Evolutionary conservation across 768 basidiomycete species (phyloP).

Genomic region (Lactifluus echinatus): DNA sequence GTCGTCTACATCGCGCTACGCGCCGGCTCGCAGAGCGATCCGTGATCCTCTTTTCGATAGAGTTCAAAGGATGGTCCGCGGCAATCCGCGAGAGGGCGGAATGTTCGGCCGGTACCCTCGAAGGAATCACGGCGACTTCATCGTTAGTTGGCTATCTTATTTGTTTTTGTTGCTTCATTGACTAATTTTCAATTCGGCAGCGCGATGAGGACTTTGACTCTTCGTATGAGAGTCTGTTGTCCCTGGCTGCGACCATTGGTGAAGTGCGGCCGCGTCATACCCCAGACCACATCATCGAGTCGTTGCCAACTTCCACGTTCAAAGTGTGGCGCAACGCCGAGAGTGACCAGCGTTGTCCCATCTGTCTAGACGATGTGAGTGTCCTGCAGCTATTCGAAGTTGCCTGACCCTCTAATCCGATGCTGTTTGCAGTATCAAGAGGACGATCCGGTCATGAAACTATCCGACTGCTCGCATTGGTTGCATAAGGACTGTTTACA

Average conservation of each 20-base stretch:
- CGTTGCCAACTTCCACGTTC: constrained; percentile 52
- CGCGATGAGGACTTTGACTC: constrained; percentile 69
- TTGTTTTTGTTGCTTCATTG: neutral
- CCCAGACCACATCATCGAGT: constrained; percentile 49
- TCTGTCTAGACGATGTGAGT: constrained; percentile 78
- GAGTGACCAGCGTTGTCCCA: constrained; percentile 70
- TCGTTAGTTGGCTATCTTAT: constrained; percentile 36
- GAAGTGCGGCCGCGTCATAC: constrained; percentile 62
- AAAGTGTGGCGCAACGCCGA: constrained; percentile 57
- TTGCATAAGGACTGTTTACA: constrained; percentile 68
- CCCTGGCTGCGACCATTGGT: constrained; percentile 50
- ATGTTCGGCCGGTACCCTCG: constrained; percentile 5
- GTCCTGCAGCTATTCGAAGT: neutral
- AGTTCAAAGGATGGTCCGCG: constrained; percentile 13
- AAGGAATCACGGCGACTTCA: constrained; percentile 33
- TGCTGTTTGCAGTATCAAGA: constrained; percentile 49
- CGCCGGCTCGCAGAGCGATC: constrained; percentile 6
- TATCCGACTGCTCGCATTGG: constrained; percentile 71
- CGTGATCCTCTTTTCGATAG: constrained; percentile 10
- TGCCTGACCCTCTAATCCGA: constrained; percentile 9
- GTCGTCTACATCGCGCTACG: constrained; percentile 11
- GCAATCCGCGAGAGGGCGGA: constrained; percentile 9
- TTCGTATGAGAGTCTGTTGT: constrained; percentile 64
- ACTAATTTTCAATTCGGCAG: constrained; percentile 30
- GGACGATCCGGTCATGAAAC: constrained; percentile 54